phyloP scores from a whole-genome alignment of 2,329 filamentous ascomycete genomes.

The Arachnopeziza araneosa region DNA sequence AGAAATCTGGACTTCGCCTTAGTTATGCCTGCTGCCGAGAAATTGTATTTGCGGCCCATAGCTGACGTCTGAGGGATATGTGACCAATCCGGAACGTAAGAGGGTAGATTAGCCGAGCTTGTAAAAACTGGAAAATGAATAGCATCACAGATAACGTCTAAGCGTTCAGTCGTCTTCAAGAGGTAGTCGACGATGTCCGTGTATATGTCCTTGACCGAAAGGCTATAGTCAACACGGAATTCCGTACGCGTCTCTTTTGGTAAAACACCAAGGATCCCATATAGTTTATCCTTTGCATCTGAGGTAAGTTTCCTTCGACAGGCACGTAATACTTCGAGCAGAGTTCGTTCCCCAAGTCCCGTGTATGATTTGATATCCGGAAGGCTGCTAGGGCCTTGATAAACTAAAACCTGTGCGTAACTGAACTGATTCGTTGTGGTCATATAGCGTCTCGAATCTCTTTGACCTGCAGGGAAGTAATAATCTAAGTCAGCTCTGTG shows the following conservation, averaged over 20 bases:
- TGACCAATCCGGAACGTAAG: conserved; percentile 26
- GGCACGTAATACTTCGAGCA: conserved; percentile 22
- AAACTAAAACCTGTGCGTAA: conserved; percentile 12
- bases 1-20: neutral
- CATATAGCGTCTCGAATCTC: neutral
- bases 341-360: neutral
- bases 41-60: neutral
- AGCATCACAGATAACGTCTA: conserved; percentile 26
- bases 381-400: conserved; percentile 21
- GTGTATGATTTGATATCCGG: conserved; percentile 20
- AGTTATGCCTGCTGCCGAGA: neutral
- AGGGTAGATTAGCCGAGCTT: conserved; percentile 11
- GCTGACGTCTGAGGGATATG: neutral
- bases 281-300: conserved; percentile 28
- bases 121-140: conserved; percentile 8
- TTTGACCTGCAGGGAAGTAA: neutral
- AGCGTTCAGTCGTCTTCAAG: conserved; percentile 15
- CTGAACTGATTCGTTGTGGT: conserved; percentile 17
- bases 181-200: conserved; percentile 23
- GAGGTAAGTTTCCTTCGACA: conserved; percentile 27
- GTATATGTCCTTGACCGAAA: conserved; percentile 18
- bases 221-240: conserved; percentile 24
- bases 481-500: neutral
- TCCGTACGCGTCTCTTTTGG: conserved; percentile 1
- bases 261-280: conserved; percentile 26